Percentiles rank a stretch among this genome's conserved stretches.
Conservation (phyloP, 1,284 basidiomycete species). For the Paramarasmius palmivorus region DNA sequence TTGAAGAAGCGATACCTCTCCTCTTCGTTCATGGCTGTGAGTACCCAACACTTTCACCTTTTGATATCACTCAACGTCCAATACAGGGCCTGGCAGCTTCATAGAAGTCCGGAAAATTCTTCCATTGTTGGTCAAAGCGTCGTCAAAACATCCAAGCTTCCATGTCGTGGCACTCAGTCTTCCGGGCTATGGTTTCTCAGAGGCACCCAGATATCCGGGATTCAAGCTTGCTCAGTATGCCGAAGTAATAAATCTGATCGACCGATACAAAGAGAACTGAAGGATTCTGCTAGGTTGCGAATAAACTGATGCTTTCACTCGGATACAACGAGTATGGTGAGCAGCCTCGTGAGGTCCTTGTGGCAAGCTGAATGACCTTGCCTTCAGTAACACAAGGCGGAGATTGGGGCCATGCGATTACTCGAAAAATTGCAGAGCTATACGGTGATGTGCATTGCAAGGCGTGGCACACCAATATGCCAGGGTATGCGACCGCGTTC, state of each 20-base stretch:
- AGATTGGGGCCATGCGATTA: constrained; percentile 49
- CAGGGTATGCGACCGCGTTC: constrained; percentile 23
- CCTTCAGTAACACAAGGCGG: constrained; percentile 52
- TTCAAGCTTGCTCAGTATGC: constrained; percentile 34
- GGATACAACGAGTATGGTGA: constrained; percentile 55
- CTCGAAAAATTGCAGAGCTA: constrained; percentile 27
- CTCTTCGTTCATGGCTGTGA: constrained; percentile 50
- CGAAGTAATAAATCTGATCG: constrained; percentile 29
- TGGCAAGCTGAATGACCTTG: not conserved
- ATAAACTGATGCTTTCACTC: constrained; percentile 54
- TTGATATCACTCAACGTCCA: not conserved
- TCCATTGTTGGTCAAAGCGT: constrained; percentile 43
- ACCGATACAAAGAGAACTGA: not conserved
- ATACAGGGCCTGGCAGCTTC: constrained; percentile 61
- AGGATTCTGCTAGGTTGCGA: constrained; percentile 31
- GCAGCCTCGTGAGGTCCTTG: constrained; percentile 9
- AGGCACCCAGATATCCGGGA: constrained; percentile 31
- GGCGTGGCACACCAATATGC: constrained; percentile 42
- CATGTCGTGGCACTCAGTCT: constrained; percentile 56
- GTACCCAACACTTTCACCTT: constrained; percentile 16
- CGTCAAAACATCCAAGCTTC: constrained; percentile 50
- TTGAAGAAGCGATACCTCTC: constrained; percentile 40
- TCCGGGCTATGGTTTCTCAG: constrained; percentile 59
- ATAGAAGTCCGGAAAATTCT: constrained; percentile 55
- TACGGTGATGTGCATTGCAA: constrained; percentile 37